A percentile compares a stretch with the other conserved stretches of the same genome.
Evolutionary conservation across 148 eudicot species (phyloP).

Genomic region (Pharnaceum exiguum): DNA sequence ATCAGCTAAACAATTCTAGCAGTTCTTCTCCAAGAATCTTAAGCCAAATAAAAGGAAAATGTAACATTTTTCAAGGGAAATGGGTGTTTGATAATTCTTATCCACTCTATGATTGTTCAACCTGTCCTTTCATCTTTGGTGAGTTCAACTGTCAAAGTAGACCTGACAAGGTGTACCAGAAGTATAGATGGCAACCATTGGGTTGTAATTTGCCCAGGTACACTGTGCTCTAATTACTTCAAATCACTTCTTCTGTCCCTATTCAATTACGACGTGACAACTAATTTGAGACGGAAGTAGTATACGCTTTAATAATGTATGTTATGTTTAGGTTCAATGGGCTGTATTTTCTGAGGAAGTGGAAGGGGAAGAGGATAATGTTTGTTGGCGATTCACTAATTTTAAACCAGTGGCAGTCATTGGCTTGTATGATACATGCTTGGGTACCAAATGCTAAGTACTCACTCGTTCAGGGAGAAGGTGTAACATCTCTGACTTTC

Average conservation of each 20-base stretch:
- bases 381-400: conserved; percentile 87
- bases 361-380: conserved; percentile 84
- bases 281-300: too few species aligned
- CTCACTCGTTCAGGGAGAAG: conserved; percentile 29
- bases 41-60: conserved; percentile 18
- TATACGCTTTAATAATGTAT: too few species aligned
- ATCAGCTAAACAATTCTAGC: neutral
- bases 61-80: conserved; percentile 70
- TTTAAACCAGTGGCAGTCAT: conserved; percentile 71
- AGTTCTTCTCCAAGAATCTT: neutral
- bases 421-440: conserved; percentile 72
- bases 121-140: conserved; percentile 69
- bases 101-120: conserved; percentile 59
- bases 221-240: too few species aligned
- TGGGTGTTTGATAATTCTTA: conserved; percentile 84
- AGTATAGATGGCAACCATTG: conserved; percentile 83
- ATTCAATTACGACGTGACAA: too few species aligned
- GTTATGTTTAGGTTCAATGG: conserved; percentile 84
- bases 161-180: conserved; percentile 65
- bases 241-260: too few species aligned
- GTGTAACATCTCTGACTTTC: conserved; percentile 48
- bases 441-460: conserved; percentile 63
- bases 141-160: conserved; percentile 74
- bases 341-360: conserved; percentile 53
- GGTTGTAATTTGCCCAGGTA: conserved; percentile 72